A percentile compares a stretch with the other conserved stretches of the same genome.
Evolutionary conservation across 208 protist genomes (phyloP).

Genomic region (Wallacemonas rigidus): DNA sequence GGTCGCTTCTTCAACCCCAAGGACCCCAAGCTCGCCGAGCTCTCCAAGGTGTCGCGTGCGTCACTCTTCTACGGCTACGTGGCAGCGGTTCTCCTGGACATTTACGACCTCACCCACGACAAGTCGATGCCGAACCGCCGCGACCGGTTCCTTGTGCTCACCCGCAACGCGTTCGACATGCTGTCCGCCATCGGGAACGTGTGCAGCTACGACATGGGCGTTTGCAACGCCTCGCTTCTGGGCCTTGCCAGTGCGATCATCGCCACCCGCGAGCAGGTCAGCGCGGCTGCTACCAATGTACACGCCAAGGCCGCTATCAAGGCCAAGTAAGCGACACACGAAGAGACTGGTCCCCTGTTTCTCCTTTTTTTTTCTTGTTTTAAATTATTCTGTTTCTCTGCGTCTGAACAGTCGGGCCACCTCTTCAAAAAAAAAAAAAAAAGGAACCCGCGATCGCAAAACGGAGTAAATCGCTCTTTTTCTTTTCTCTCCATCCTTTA

Average conservation of each 20-base stretch:
- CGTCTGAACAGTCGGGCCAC: background rate
- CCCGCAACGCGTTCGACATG: slow-evolving; percentile 76
- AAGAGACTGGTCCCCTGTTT: background rate
- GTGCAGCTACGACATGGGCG: slow-evolving; percentile 44
- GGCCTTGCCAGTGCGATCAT: slow-evolving; percentile 71
- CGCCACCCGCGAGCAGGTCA: slow-evolving; percentile 57
- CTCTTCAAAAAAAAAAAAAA: slow-evolving; percentile 12
- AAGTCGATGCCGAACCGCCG: slow-evolving; percentile 32
- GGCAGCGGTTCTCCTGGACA: slow-evolving; percentile 49
- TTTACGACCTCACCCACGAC: slow-evolving; percentile 59
- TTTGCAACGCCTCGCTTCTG: slow-evolving; percentile 38
- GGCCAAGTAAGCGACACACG: slow-evolving; percentile 10
- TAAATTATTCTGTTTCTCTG: background rate
- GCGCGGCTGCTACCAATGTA: slow-evolving; percentile 25
- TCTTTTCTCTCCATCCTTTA: too few relatives aligned
- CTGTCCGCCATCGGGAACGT: slow-evolving; percentile 64
- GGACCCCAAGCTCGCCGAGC: slow-evolving; percentile 25
- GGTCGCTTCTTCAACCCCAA: slow-evolving; percentile 47
- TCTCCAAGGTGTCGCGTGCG: slow-evolving; percentile 44
- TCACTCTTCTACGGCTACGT: slow-evolving; percentile 76
- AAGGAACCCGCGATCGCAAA: background rate
- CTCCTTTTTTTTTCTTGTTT: background rate
- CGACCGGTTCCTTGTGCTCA: slow-evolving; percentile 45
- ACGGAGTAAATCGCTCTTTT: too few relatives aligned
- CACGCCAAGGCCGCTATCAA: slow-evolving; percentile 16